Evolutionary conservation across 1,284 basidiomycete genomes (phyloP), one percentile per base, ranked within the genome.

Genomic region (Salmacisia buchloeana): DNA sequence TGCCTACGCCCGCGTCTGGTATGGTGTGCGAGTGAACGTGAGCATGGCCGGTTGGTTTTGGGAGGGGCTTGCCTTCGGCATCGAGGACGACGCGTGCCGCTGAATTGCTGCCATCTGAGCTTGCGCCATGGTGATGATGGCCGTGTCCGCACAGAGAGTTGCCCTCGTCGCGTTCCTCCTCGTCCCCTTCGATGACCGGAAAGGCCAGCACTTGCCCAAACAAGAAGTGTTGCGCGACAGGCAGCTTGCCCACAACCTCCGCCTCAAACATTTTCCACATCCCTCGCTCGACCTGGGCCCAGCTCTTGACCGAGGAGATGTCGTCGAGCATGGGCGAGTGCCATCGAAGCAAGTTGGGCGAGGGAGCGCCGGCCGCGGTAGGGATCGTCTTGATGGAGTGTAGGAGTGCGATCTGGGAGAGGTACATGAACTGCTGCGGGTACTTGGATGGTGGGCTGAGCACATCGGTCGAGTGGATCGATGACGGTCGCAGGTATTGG

Each of bases 261-360:
- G 92, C 94, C 41, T 85, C 85, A 81, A 94, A 97, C 94, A 98
- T 98, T 81, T 97, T 98, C 80, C 91, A 85, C 92, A 98, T 97
- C 10, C 94, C 96, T n/a, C 85, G 82, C 80, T 98, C 97, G 69
- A 97, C 92, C 80, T 97, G 97, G 76, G 90, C 88, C 94, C 94
- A 97, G 1, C 91, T 90, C 81, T 94, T 96, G 61, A 96, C 94
- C 3, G 88, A 92, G 0, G 92, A 94, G 66, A 98, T 98, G 79
- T 97, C 94, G 78, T 97, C 92, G 12, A 98, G 85, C 94, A 98
- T 98, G 0, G 94, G 96, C 0, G 92, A 97, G 82, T 98, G 96
- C 96, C 94, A 98, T 58, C 94, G 85, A 2, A 98, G 83, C 0
- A 92, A 93, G 12, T 38, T 12, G 5, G 39, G 35, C 59, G 31